These are phyloP conservation scores for Saccharomycopsis sp. DNA, from an alignment of 805 yeast genomes.

Conservation along the genomic window DNA sequence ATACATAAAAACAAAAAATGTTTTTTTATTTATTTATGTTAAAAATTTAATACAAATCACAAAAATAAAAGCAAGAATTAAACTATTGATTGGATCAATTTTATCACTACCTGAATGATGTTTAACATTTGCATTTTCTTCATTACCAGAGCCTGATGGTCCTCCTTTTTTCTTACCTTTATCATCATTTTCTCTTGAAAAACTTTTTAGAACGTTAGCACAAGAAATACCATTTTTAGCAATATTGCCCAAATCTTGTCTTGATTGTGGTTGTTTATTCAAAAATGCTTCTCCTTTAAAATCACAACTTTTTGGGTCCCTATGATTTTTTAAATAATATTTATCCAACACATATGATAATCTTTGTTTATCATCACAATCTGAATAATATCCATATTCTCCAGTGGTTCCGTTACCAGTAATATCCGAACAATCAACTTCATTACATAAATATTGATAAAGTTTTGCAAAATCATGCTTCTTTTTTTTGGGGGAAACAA, in stretches of 20 bases:
- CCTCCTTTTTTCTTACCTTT: too few species aligned
- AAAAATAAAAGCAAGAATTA: too few species aligned
- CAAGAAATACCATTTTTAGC: slow-evolving; percentile 11
- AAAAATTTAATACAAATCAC: too few species aligned
- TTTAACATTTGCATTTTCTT: too few species aligned
- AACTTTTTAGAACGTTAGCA: slow-evolving; percentile 4
- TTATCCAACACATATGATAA: slow-evolving; percentile 55
- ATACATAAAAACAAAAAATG: too few species aligned
- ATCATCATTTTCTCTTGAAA: too few species aligned
- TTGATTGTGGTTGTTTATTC: slow-evolving; percentile 4
- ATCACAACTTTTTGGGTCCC: slow-evolving; percentile 8
- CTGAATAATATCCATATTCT: slow-evolving; percentile 60
- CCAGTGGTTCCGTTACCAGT: slow-evolving; percentile 53
- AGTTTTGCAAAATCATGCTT: slow-evolving; percentile 47
- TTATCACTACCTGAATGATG: too few species aligned
- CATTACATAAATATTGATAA: slow-evolving; percentile 47
- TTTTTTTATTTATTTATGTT: too few species aligned
- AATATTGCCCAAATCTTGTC: slow-evolving; percentile 7
- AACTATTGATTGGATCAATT: too few species aligned
- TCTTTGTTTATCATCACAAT: slow-evolving; percentile 62
- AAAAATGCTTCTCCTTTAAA: slow-evolving; percentile 13
- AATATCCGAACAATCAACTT: slow-evolving; percentile 52
- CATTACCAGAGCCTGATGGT: too few species aligned
- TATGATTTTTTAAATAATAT: slow-evolving; percentile 27
- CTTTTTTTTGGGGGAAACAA: slow-evolving; percentile 40